A percentile compares a stretch with the other conserved stretches of the same genome.
phyloP scores from a whole-genome alignment of 2,329 filamentous ascomycete genomes.

The Botryotinia narcissicola region DNA sequence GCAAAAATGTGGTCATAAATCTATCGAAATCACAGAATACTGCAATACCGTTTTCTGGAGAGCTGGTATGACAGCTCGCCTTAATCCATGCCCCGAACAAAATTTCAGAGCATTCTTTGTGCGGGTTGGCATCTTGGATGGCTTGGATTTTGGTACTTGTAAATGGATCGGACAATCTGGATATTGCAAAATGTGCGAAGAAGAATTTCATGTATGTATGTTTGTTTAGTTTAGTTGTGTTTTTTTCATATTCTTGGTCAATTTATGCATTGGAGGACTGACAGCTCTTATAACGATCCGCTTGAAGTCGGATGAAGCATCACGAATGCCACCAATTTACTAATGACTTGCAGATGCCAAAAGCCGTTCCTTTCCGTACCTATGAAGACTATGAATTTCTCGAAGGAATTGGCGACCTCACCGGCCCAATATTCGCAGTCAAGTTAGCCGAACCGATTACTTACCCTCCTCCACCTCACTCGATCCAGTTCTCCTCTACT shows the following conservation, averaged over 20 bases:
- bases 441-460: conserved; percentile 13
- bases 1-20: conserved; percentile 20
- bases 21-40: conserved; percentile 22
- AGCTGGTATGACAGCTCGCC: conserved; percentile 17
- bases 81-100: conserved; percentile 15
- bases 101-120: conserved; percentile 9
- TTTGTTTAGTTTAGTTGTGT: not conserved
- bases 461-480: not conserved
- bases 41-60: conserved; percentile 20
- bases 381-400: conserved; percentile 13
- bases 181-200: conserved; percentile 21
- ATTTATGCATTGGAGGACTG: not conserved
- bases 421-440: not conserved
- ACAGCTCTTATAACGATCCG: not conserved
- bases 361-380: conserved; percentile 9
- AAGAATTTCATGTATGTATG: conserved; percentile 16
- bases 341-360: conserved; percentile 14
- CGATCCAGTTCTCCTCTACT: conserved; percentile 2
- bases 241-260: not conserved
- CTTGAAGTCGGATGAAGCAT: not conserved
- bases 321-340: not conserved
- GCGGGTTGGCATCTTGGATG: not conserved
- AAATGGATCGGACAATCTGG: conserved; percentile 19
- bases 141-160: conserved; percentile 1
- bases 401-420: not conserved